These are phyloP conservation scores for Jamesozyma lodderae DNA, from an alignment of 805 yeast species.

Conservation along the genomic window DNA sequence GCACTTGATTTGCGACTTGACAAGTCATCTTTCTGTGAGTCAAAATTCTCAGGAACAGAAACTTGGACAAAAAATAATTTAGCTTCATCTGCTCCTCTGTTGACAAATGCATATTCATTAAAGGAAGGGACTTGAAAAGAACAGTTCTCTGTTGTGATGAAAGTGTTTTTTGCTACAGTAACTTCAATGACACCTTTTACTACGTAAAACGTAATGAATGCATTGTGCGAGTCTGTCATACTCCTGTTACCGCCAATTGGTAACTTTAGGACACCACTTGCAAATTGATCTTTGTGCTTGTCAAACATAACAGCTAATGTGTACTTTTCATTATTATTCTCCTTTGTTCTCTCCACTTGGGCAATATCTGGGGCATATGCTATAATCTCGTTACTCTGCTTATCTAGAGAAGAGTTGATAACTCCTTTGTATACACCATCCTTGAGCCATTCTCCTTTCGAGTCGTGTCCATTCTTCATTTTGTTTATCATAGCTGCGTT, in stretches of 20 bases:
- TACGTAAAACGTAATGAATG: conserved; percentile 67
- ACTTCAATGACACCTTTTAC: conserved; percentile 64
- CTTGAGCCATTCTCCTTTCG: conserved; percentile 23
- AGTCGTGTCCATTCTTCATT: conserved; percentile 17
- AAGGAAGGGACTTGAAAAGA: conserved; percentile 76
- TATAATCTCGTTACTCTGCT: conserved; percentile 26
- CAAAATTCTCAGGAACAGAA: conserved; percentile 30
- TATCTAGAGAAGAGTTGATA: conserved; percentile 25
- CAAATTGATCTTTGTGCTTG: conserved; percentile 52
- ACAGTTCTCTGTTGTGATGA: conserved; percentile 62
- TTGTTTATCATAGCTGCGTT: conserved; percentile 17
- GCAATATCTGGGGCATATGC: conserved; percentile 61
- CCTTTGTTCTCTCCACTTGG: conserved; percentile 34
- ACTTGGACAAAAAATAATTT: conserved; percentile 71
- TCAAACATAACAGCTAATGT: conserved; percentile 57
- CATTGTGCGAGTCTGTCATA: conserved; percentile 46
- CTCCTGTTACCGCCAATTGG: conserved; percentile 57
- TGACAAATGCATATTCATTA: conserved; percentile 59
- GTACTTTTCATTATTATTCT: conserved; percentile 43
- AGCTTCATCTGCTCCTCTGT: conserved; percentile 49
- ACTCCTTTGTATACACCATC: conserved; percentile 22
- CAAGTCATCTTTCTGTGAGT: conserved; percentile 1
- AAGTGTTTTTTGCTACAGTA: conserved; percentile 46
- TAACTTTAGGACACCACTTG: conserved; percentile 63
- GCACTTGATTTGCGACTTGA: not conserved